Evolutionary conservation across 768 basidiomycete genomes (phyloP), one percentile per base, ranked within the genome.

Genomic region (Tricholoma furcatifolium): DNA sequence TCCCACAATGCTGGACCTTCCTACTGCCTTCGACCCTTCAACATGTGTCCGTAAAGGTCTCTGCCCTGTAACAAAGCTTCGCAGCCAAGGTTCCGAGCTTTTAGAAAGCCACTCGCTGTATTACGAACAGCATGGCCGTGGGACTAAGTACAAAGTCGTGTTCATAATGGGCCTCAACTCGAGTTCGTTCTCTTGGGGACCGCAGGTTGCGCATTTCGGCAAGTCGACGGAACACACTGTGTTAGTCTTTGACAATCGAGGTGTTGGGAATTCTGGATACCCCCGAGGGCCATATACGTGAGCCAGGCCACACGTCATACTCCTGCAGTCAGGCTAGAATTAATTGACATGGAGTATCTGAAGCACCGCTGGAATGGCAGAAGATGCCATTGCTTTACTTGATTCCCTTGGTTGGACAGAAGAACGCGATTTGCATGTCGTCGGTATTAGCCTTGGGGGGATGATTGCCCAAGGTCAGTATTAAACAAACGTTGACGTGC

Each of bases 231-330:
- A 81, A 30, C 87, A 85, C 61, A 76, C 82, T 1, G 70, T 81
- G 11, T 72, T 93, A 2, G 87, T 90, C 4, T 91, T 93, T 62
- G 91, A 93, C 67, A 92, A 93, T 65, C 79, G 91, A 32, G 91
- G 91, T 1, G 88, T 88, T 6, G 91, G 91, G 6, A 80, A 89
- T 65, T 88, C 85, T 27, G 80, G 76, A 4, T 74, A 81, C 38
- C 90, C 90, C 0, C 67, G 73, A 40, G 91, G 90, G 1, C 88
- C 89, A 1, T 93, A 92, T 69, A 78, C 86, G 88, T 91, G 62
- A 53, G 81, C 74, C n/a, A 12, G 21, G n/a, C 38, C 40, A 43
- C 24, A 21, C 46, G 23, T 47, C 24, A n/a, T 47, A 27, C 17
- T 31, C 23, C 14, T 32, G 17, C 14, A 20, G 20, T 8, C 11